These are phyloP conservation scores for Arthrocladium fulminans DNA, from an alignment of 2,329 filamentous ascomycete genomes.

Conservation along the genomic window DNA sequence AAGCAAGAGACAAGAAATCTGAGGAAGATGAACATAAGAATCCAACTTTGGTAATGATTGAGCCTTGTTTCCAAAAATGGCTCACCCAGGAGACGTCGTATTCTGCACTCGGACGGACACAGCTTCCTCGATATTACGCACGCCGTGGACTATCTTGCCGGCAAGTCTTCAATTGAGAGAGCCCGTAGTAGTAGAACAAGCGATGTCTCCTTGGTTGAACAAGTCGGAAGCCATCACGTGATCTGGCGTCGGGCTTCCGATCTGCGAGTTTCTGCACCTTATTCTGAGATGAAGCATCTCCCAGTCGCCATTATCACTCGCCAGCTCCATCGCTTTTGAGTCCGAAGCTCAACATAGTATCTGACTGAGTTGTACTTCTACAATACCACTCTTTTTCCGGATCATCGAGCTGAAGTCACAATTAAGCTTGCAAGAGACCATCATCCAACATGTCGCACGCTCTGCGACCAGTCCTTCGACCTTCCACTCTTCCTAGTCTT, in stretches of 20 bases:
- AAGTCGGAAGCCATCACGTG: background rate
- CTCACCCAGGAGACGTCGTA: background rate
- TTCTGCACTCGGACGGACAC: background rate
- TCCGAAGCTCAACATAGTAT: background rate
- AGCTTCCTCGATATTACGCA: background rate
- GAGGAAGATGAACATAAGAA: no score
- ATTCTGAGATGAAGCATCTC: background rate
- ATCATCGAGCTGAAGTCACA: background rate
- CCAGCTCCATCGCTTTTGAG: background rate
- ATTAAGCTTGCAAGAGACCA: background rate
- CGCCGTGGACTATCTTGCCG: background rate
- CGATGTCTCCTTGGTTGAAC: background rate
- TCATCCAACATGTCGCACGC: constrained; percentile 4
- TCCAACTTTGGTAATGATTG: background rate
- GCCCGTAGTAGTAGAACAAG: background rate
- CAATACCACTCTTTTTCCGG: no score
- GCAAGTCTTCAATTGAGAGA: background rate
- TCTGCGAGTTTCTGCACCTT: background rate
- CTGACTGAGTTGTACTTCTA: no score
- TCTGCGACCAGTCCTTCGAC: constrained; percentile 20
- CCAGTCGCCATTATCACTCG: background rate
- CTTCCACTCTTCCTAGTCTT: constrained; percentile 16
- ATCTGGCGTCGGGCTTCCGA: background rate
- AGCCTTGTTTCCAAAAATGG: background rate
- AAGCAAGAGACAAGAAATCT: no score